Base-by-base conservation (phyloP, 2,329 filamentous ascomycete species). In the Aspergillus phoenicis region DNA sequence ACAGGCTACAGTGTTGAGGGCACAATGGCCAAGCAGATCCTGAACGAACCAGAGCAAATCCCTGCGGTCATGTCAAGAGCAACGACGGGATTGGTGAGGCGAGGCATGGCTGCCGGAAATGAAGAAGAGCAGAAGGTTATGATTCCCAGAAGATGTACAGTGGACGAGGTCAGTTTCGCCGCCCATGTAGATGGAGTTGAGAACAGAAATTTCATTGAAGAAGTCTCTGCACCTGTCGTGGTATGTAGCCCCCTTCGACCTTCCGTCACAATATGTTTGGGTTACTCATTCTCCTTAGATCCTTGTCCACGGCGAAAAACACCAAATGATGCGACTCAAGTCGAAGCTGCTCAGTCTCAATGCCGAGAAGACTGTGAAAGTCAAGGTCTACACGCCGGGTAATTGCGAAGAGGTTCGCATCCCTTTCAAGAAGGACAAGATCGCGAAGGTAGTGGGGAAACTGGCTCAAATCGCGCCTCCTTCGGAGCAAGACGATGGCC, bases 1-100 rank as follows among this genome's bases (percentile, higher is more conserved):
- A 99, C 95, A 0, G 95, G 95, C 73, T 99, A 99, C 80, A 97
- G 93, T 63, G 94, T 99, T 7, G 95, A 99, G 77, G 95, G 95
- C 5, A 99, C 95, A 0, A 98, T 99, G 94, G 95, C 93, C 3
- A 94, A 97, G 77, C 88, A 95, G 70, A 91, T 99, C 64, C 89
- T 98, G 79, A 91, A 94, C 67, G 95, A 98, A 73, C 95, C 95
- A 0, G 93, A 97, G 63, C 89, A 93, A 70, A 98, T 99, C 60
- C 93, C 93, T 62, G 94, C 94, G 0, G 90, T 98, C 70, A 98
- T 97, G 89, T 92, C 90, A 59, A 87, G 86, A 68, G 78, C 77
- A 36, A 83, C 84, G 30, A 86, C 70, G 15, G 73, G 76, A 5
- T 71, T 78, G 53, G 70, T 84, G 2, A 85, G 87, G 45, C 84